Evolutionary conservation across 2,329 filamentous ascomycete species (phyloP).

Genomic region (Pezicula carpinea): DNA sequence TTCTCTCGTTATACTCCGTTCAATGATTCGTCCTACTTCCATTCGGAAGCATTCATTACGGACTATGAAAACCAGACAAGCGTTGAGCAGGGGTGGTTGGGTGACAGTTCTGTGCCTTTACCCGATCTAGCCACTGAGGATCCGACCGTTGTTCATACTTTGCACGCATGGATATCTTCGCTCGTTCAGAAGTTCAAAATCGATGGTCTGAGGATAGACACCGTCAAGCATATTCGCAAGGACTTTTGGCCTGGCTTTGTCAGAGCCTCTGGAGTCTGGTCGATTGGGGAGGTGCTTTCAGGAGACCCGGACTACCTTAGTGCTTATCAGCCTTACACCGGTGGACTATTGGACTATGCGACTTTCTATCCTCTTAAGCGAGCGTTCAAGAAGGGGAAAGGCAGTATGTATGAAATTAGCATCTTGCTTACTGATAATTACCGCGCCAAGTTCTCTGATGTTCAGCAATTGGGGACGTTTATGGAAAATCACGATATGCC

Average conservation of each 20-base stretch:
- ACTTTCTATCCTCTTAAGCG: constrained; percentile 25
- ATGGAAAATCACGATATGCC: constrained; percentile 37
- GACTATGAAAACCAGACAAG: constrained; percentile 29
- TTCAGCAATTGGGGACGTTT: constrained; percentile 32
- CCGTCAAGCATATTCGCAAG: constrained; percentile 38
- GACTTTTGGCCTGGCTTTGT: constrained; percentile 52
- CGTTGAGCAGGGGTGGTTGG: constrained; percentile 40
- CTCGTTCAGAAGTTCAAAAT: constrained; percentile 38
- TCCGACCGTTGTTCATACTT: constrained; percentile 30
- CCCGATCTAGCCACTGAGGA: constrained; percentile 39
- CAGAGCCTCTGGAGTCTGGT: constrained; percentile 49
- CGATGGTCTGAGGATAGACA: constrained; percentile 44
- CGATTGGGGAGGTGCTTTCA: constrained; percentile 54
- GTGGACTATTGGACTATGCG: constrained; percentile 56
- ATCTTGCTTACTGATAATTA: constrained; percentile 28
- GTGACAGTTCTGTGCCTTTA: constrained; percentile 34
- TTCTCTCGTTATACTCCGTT: constrained; percentile 27
- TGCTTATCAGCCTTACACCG: constrained; percentile 45
- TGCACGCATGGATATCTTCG: constrained; percentile 34
- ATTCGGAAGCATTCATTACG: constrained; percentile 6
- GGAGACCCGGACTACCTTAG: constrained; percentile 30
- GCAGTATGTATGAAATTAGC: constrained; percentile 24
- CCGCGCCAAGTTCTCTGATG: constrained; percentile 35
- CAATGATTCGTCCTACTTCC: constrained; percentile 15
- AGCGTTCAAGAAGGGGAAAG: neutral